Conservation (phyloP, 1,139 yeast species). For the Debaryomyces fabryi region DNA sequence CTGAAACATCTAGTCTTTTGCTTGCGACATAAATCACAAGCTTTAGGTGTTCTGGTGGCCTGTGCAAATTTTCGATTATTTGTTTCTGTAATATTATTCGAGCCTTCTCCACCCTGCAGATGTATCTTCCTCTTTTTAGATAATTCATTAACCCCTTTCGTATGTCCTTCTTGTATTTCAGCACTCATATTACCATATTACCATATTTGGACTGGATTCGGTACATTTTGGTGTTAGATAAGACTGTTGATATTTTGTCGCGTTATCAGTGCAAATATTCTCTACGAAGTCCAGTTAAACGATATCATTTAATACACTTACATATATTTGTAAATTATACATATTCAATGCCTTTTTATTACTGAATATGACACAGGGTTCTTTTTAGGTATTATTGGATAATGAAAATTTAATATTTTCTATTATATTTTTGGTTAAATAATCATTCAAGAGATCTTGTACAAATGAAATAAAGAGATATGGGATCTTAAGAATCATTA, state of each 20-base stretch:
- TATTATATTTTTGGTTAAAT: neutral
- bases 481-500: neutral
- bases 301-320: too few species aligned
- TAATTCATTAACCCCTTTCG: neutral
- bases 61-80: constrained; percentile 8
- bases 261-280: neutral
- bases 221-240: neutral
- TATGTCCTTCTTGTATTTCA: neutral
- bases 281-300: too few species aligned
- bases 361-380: too few species aligned
- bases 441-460: neutral
- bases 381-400: too few species aligned
- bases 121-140: neutral
- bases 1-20: constrained; percentile 68
- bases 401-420: too few species aligned
- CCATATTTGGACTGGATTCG: neutral
- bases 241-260: neutral
- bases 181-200: neutral
- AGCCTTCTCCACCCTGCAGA: neutral
- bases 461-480: neutral
- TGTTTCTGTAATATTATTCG: neutral
- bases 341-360: too few species aligned
- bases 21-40: constrained; percentile 60
- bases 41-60: constrained; percentile 50
- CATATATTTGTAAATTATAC: too few species aligned